Base-by-base conservation (phyloP, 345 rosid genomes). In the Pugionium dolabratum region DNA sequence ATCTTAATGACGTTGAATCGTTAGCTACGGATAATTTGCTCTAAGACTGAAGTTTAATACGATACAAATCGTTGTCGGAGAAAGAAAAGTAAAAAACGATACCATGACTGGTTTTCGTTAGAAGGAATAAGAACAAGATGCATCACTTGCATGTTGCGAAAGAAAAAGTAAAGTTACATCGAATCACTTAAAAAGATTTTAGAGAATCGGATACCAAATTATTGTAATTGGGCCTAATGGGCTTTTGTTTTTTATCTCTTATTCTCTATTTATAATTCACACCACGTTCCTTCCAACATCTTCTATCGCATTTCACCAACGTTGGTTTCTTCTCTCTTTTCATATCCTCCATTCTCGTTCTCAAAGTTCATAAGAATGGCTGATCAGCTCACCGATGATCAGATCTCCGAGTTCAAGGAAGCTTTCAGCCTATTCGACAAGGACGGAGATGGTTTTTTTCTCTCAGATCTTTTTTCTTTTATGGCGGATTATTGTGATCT, bases 341-440 rank as follows among this genome's bases (percentile, higher is more conserved):
- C 18, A 18, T 18, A 1, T 43, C 47, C 6, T n/a, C 25, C 47
- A 43, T 43, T 10, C n/a, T 43, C 47, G 47, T 25, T 36, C 10
- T 0, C 25, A 28, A 3, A 39, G 32, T 31, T 31, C 1, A 31
- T 2, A 55, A 28, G 35, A 54, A 80, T 80, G 84, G 81, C 81
- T 26, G 84, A 80, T 78, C 84, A 80, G 65, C 79, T 80, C 40
- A 72, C 81, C 33, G 81, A 75, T 59, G 79, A 75, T 33, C 79
- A 75, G 79, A 75, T 75, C 79, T 75, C 79, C 1, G 79, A 75
- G 76, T 80, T 80, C 69, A 80, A 80, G 65, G 84, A 80, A 72
- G 84, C 84, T 39, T 78, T 78, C 64, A 79, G 85, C 65, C 77
- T 76, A 0, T 81, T 76, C 71, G 82, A 76, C 62, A 79, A 81